A percentile compares a stretch with the other conserved stretches of the same genome.
These are phyloP conservation scores for Tolypocladium endophyticum DNA, from an alignment of 2,329 filamentous ascomycete species.

Conservation along the genomic window DNA sequence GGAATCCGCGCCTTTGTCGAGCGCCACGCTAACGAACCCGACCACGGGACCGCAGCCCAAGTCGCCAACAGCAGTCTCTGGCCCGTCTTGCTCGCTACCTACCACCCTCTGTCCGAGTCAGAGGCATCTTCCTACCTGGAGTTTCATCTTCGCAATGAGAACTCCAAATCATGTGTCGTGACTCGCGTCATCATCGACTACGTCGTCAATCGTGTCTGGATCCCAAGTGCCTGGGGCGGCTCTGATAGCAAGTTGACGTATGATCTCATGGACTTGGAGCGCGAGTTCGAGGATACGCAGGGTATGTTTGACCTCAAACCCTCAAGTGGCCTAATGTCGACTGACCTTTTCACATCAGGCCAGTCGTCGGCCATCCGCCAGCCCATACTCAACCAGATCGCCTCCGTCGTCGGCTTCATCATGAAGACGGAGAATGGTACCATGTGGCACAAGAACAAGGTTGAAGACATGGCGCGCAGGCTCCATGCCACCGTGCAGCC, in stretches of 20 bases:
- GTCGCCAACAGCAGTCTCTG: conserved; percentile 21
- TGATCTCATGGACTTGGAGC: conserved; percentile 23
- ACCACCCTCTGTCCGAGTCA: conserved; percentile 23
- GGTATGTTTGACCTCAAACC: conserved; percentile 13
- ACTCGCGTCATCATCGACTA: conserved; percentile 31
- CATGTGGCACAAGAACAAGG: conserved; percentile 19
- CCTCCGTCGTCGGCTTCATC: conserved; percentile 25
- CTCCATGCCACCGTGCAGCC: conserved; percentile 26
- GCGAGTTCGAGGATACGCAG: conserved; percentile 22
- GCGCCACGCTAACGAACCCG: conserved; percentile 20
- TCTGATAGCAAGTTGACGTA: conserved; percentile 23
- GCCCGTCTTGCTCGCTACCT: conserved; percentile 25
- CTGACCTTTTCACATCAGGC: conserved; percentile 10
- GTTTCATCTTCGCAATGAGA: conserved; percentile 26
- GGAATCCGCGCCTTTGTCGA: conserved; percentile 25
- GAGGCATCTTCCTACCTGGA: conserved; percentile 31
- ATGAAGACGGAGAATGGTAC: conserved; percentile 19
- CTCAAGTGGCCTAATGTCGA: neutral
- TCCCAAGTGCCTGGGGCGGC: conserved; percentile 26
- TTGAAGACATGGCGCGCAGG: conserved; percentile 32
- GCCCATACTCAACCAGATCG: conserved; percentile 27
- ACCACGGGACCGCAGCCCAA: conserved; percentile 15
- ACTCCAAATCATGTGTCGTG: conserved; percentile 30
- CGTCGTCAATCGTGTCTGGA: conserved; percentile 30
- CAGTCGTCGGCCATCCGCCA: conserved; percentile 24